Evolutionary conservation across 495 filamentous ascomycete genomes (phyloP), one percentile per base, ranked within the genome.

Genomic region (Penicillium cataractarum): DNA sequence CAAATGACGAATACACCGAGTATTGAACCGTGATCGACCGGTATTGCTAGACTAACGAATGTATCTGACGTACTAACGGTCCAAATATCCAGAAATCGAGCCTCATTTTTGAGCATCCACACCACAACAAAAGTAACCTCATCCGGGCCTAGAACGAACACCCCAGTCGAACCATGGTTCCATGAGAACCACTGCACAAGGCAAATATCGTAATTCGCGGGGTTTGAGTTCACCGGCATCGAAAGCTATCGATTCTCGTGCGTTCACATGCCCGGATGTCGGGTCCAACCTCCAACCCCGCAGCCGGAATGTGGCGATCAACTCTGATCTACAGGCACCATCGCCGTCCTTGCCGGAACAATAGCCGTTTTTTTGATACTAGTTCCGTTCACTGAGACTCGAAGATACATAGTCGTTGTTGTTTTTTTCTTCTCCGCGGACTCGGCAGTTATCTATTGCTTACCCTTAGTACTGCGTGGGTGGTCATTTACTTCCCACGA

Each of bases 291-390:
- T 32, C 39, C 29, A 61, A 53, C 59, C 59, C 59, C 51, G 40
- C 59, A 56, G 59, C 50, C 26, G 49, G 26, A 27, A 4, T 29
- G 46, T 27, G 24, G 46, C 49, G 42, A 51, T 57, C 53, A 42
- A 12, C 52, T 51, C 44, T 33, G 60, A 62, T 62, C 60, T 62
- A 57, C 54, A 57, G 60, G 60, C 37, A 62, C 46, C 44, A 62
- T 62, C 52, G 40, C 31, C n/a, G 58, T 53, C 42, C 17, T 42
- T 62, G 40, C 42, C 52, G 56, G 40, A 37, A 56, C n/a, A 17
- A 57, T 32, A 29, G n/a, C 39, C 29, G 37, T 4, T 26, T 57
- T 53, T 46, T 32, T 46, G 40, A 29, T 44, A 44, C 21, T 26
- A 26, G 40, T 7, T 33, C 15, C 19, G 55, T 29, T 26, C 32